A percentile compares a stretch with the other conserved stretches of the same genome.
phyloP scores from a whole-genome alignment of 1,139 yeast species.

The Wickerhamiella pararugosa region DNA sequence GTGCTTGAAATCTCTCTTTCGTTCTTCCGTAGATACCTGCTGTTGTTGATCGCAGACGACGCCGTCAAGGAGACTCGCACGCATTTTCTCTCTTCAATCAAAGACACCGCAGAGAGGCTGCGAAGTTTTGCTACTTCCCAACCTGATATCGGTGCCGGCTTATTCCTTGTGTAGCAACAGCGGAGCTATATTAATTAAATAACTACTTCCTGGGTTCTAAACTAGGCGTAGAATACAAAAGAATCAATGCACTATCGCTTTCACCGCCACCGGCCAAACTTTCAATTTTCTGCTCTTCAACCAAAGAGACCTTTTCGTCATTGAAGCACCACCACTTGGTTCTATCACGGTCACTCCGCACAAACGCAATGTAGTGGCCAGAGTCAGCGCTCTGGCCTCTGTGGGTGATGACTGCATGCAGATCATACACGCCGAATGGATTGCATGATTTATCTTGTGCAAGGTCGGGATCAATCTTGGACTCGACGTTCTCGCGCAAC shows the following conservation, averaged over 20 bases:
- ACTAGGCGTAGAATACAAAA: conserved; percentile 72
- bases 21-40: too few relatives aligned
- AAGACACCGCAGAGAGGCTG: too few relatives aligned
- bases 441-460: conserved; percentile 46
- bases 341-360: conserved; percentile 53
- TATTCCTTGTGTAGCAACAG: too few relatives aligned
- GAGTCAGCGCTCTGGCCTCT: conserved; percentile 94
- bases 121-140: too few relatives aligned
- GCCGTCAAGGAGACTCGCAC: too few relatives aligned
- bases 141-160: too few relatives aligned
- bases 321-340: conserved; percentile 83
- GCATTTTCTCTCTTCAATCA: too few relatives aligned
- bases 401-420: conserved; percentile 76
- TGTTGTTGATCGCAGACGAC: too few relatives aligned
- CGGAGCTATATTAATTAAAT: too few relatives aligned
- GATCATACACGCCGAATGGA: conserved; percentile 75
- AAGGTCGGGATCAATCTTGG: conserved; percentile 21
- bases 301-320: conserved; percentile 76
- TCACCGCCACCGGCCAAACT: conserved; percentile 94
- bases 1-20: too few relatives aligned
- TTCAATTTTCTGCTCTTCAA: conserved; percentile 67
- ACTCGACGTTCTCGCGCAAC: conserved; percentile 20
- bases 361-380: conserved; percentile 91
- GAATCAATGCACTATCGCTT: conserved; percentile 83
- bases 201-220: conserved; percentile 15